Base-by-base conservation (phyloP, 805 yeast genomes). In the Teunomyces tritomae region DNA sequence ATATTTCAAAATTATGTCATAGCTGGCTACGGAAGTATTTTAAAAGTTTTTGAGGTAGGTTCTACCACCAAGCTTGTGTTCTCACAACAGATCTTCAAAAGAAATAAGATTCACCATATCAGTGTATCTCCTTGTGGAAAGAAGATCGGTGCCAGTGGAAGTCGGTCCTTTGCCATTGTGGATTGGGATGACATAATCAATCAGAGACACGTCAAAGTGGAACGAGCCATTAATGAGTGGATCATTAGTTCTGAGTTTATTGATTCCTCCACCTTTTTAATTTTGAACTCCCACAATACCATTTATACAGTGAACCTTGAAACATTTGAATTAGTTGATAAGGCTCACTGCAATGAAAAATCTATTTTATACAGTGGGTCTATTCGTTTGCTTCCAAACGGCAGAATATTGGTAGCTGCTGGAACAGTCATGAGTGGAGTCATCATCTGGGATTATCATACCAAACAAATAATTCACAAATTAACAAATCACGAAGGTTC, bases 401-500 rank as follows among this genome's bases (percentile, higher is more conserved):
- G 68, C 5, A 63, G 65, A 32, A 78, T 84, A 0, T 61, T 78
- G 4, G 74, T 89, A 10, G 89, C 89, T 26, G 91, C 97, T 0
- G 99, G 99, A 20, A 92, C 99, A 0, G 97, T 92, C 2, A 83
- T 91, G 84, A 84, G 85, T 42, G 96, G 97, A 10, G 83, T 89
- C 1, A 69, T 87, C 3, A 70, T 90, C 1, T 92, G 98, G 98
- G 82, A 82, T 41, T 62, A 63, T 33, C 65, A 67, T 29, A 61
- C 69, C 5, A 52, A 67, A 1, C 39, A 69, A 28, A 68, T 85
- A 7, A 20, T 80, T 2, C 81, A 83, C 55, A 77, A 76, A 32
- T 70, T 92, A 44, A 76, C 77, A 0, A 86, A 84, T 0, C 99
- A 94, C 67, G 90, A 85, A 62, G 99, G 99, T 2, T 87, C 97